phyloP scores from a whole-genome alignment of 495 filamentous ascomycete genomes.

The Glarea lozoyensis region DNA sequence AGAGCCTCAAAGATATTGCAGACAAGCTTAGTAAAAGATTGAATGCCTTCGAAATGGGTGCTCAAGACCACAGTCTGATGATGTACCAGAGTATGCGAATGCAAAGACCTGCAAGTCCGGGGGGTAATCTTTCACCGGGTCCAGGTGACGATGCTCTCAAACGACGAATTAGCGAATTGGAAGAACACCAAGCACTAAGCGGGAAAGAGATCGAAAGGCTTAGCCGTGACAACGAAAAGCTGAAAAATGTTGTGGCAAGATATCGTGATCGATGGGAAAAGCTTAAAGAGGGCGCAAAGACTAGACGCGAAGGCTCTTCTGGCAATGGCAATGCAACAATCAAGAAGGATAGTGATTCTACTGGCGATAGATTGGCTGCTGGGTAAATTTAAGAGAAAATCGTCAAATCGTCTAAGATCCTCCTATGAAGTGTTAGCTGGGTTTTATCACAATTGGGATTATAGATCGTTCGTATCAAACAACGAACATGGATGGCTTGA shows the following conservation, averaged over 20 bases:
- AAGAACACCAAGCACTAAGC: conserved; percentile 40
- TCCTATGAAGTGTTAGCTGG: too few species aligned
- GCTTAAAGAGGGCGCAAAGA: conserved; percentile 75
- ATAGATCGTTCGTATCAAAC: too few species aligned
- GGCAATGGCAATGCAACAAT: conserved; percentile 10
- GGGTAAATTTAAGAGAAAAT: conserved; percentile 1
- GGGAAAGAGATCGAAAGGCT: conserved; percentile 48
- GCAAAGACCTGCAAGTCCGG: conserved; percentile 37
- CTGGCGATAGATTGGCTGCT: not conserved
- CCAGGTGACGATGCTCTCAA: conserved; percentile 21
- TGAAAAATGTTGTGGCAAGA: conserved; percentile 51
- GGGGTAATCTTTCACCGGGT: conserved; percentile 20
- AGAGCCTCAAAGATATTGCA: conserved; percentile 60
- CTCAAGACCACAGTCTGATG: conserved; percentile 71
- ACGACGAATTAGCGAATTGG: conserved; percentile 35
- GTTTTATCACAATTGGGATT: too few species aligned
- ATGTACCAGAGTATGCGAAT: conserved; percentile 72
- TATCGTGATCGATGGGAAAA: conserved; percentile 79
- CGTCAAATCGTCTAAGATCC: too few species aligned
- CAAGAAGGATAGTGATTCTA: not conserved
- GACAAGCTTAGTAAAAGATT: conserved; percentile 73
- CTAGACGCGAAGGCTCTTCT: conserved; percentile 38
- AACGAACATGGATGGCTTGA: too few species aligned
- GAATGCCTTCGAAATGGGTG: conserved; percentile 76
- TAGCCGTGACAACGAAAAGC: conserved; percentile 60